Conservation (phyloP, 495 filamentous ascomycete genomes). For the Tuber melanosporum region DNA sequence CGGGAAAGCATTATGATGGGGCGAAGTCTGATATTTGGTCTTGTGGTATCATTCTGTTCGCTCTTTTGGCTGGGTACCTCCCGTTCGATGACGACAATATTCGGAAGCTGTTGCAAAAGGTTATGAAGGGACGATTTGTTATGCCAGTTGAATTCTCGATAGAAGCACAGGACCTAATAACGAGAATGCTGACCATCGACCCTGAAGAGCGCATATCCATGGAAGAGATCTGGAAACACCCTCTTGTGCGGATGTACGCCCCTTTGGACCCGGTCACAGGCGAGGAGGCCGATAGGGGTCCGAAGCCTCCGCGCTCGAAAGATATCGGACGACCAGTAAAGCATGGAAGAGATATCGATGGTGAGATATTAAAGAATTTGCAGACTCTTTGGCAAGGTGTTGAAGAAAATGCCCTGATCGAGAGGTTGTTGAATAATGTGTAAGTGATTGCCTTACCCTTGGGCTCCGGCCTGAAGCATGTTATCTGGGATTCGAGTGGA, state of each 20-base stretch:
- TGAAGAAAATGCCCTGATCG: conserved; percentile 61
- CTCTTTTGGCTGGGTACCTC: conserved; percentile 66
- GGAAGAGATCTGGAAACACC: conserved; percentile 73
- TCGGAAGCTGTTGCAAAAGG: conserved; percentile 55
- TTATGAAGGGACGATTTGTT: conserved; percentile 62
- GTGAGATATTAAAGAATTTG: conserved; percentile 72
- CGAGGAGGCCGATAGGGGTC: conserved; percentile 30
- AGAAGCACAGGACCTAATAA: conserved; percentile 74
- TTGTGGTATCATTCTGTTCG: conserved; percentile 83
- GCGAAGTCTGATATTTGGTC: conserved; percentile 88
- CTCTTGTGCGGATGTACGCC: conserved; percentile 73
- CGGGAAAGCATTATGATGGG: conserved; percentile 65
- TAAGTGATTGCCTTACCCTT: conserved; percentile 47
- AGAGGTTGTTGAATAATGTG: conserved; percentile 60
- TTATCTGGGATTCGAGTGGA: conserved; percentile 17
- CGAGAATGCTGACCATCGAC: conserved; percentile 63
- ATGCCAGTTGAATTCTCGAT: conserved; percentile 61
- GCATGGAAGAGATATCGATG: conserved; percentile 59
- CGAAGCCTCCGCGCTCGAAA: conserved; percentile 48
- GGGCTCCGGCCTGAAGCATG: conserved; percentile 11
- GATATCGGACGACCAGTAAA: conserved; percentile 53
- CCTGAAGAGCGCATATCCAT: conserved; percentile 72
- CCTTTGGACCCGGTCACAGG: conserved; percentile 26
- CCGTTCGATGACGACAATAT: conserved; percentile 72
- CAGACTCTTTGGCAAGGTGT: conserved; percentile 82